These are phyloP conservation scores for Tetratostichococcus sp. DNA, from an alignment of 139 green algal species.

Conservation along the genomic window DNA sequence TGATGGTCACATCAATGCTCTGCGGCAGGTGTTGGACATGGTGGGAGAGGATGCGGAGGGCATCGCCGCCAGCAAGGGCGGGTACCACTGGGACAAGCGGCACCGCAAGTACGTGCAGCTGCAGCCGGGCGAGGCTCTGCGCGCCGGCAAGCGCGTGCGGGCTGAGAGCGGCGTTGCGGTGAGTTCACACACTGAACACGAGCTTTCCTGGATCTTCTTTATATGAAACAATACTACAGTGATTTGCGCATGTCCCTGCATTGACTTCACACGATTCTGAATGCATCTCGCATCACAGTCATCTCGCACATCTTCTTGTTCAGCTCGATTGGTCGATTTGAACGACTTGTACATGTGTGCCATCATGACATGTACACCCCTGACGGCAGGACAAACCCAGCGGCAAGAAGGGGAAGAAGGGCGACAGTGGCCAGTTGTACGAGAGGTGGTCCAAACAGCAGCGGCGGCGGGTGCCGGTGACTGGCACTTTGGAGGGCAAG, in stretches of 20 bases:
- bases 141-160: constrained; percentile 35
- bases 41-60: constrained; percentile 63
- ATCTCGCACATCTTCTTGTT: too few relatives aligned
- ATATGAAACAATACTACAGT: too few relatives aligned
- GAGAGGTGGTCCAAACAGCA: constrained; percentile 55
- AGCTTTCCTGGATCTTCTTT: too few relatives aligned
- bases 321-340: too few relatives aligned
- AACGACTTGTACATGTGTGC: constrained; percentile 6
- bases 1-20: too few relatives aligned
- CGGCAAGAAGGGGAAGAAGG: constrained; percentile 24
- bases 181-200: too few relatives aligned
- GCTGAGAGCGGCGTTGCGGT: constrained; percentile 23
- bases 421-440: constrained; percentile 50
- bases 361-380: constrained; percentile 2
- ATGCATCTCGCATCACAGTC: too few relatives aligned
- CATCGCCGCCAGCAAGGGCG: constrained; percentile 41
- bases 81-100: constrained; percentile 79
- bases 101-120: constrained; percentile 71
- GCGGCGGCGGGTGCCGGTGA: constrained; percentile 16
- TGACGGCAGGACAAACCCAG: background rate
- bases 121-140: constrained; percentile 36
- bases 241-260: too few relatives aligned
- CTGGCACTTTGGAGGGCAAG: background rate
- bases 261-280: too few relatives aligned
- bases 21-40: constrained; percentile 76